Evolutionary conservation across 2,329 filamentous ascomycete species (phyloP).

Genomic region (Pleurostoma richardsiae): DNA sequence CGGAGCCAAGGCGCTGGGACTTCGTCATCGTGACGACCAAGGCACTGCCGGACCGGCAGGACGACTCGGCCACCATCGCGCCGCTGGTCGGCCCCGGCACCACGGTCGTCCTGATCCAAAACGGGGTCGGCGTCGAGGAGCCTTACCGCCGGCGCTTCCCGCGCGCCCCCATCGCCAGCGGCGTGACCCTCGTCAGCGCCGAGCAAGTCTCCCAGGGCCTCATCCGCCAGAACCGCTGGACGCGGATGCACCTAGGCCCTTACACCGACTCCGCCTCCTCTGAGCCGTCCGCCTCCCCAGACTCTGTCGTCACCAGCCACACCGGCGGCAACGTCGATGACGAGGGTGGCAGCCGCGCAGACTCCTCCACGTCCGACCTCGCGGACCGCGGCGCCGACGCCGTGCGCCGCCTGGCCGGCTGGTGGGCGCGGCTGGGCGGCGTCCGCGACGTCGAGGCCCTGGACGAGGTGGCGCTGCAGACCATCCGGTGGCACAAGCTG

Average conservation of each 20-base stretch:
- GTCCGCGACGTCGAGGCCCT: constrained; percentile 62
- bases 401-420: constrained; percentile 45
- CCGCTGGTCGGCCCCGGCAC: constrained; percentile 51
- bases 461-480: constrained; percentile 61
- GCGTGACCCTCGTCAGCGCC: constrained; percentile 46
- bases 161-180: constrained; percentile 35
- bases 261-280: constrained; percentile 20
- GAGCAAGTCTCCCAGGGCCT: constrained; percentile 42
- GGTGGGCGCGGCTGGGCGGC: constrained; percentile 50
- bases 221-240: constrained; percentile 52
- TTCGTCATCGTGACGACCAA: constrained; percentile 68
- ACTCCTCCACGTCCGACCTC: constrained; percentile 11
- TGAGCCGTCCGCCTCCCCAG: background rate
- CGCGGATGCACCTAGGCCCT: constrained; percentile 48
- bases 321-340: constrained; percentile 15
- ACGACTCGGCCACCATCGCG: constrained; percentile 56
- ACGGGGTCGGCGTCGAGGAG: constrained; percentile 48
- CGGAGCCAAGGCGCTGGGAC: constrained; percentile 32
- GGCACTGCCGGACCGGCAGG: constrained; percentile 58
- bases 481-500: constrained; percentile 71
- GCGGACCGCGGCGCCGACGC: constrained; percentile 27
- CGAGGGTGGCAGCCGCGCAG: background rate
- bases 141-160: constrained; percentile 43
- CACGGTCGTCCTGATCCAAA: constrained; percentile 64
- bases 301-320: constrained; percentile 11